Percentiles rank a stretch among this genome's conserved stretches.
phyloP scores from a whole-genome alignment of 2,329 filamentous ascomycete genomes.

The Talaromyces marneffei region DNA sequence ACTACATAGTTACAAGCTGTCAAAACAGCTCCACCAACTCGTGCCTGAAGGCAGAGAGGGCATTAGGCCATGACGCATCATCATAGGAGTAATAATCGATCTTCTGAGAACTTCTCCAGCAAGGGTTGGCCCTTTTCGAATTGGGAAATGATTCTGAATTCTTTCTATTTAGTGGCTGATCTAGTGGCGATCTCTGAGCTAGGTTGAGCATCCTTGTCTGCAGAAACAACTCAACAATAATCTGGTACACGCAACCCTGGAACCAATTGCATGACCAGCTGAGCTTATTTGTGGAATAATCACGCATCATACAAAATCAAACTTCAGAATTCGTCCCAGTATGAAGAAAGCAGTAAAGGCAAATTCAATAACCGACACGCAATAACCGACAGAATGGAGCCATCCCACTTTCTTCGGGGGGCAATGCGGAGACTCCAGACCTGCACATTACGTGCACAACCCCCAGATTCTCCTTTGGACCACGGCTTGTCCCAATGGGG shows the following conservation, averaged over 20 bases:
- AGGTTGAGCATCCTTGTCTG: background rate
- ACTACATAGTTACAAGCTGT: no score
- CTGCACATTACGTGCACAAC: no score
- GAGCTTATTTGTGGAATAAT: background rate
- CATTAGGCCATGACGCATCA: no score
- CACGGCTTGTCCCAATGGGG: background rate
- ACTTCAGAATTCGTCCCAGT: no score
- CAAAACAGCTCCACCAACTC: no score
- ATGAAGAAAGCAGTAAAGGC: no score
- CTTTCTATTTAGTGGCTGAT: no score
- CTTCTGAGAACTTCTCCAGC: no score
- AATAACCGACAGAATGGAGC: background rate
- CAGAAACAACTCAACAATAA: background rate
- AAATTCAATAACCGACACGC: background rate
- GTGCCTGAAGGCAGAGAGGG: no score
- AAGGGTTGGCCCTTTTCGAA: background rate
- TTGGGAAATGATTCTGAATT: no score
- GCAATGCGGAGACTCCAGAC: background rate
- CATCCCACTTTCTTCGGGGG: slow-evolving; percentile 1
- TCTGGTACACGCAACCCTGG: background rate
- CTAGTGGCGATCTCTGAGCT: background rate
- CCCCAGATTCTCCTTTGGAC: background rate
- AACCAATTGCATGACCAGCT: background rate
- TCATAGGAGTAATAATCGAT: no score
- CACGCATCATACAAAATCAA: background rate